These are phyloP conservation scores for Fusarium foetens DNA, from an alignment of 2,329 filamentous ascomycete species.

Conservation along the genomic window DNA sequence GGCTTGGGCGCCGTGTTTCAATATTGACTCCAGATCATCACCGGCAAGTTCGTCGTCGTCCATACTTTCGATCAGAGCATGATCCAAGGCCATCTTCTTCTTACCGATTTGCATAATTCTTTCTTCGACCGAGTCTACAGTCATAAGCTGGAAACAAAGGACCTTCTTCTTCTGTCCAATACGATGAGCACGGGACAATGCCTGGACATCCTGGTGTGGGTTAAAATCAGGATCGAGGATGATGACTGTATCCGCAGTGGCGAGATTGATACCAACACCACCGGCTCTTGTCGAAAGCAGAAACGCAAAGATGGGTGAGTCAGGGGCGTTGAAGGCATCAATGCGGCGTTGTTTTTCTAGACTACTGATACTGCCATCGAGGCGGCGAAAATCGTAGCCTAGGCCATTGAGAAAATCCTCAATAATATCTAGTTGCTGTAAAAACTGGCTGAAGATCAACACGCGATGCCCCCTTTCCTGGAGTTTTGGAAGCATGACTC, in stretches of 20 bases:
- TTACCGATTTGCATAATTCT: conserved; percentile 96
- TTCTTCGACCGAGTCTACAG: conserved; percentile 88
- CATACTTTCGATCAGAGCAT: conserved; percentile 93
- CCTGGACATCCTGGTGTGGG: conserved; percentile 96
- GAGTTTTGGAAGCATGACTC: conserved; percentile 87
- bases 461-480: conserved; percentile 88
- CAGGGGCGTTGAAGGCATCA: conserved; percentile 88
- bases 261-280: conserved; percentile 96
- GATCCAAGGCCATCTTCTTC: conserved; percentile 95
- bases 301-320: conserved; percentile 88
- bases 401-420: conserved; percentile 90
- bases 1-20: conserved; percentile 87
- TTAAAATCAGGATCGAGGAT: conserved; percentile 98
- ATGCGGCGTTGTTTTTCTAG: conserved; percentile 94
- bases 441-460: conserved; percentile 94
- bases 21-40: conserved; percentile 85
- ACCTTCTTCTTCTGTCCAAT: conserved; percentile 98
- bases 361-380: conserved; percentile 85
- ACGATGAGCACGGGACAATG: conserved; percentile 90
- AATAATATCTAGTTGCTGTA: conserved; percentile 86
- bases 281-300: conserved; percentile 93
- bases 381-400: conserved; percentile 76
- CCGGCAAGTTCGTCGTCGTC: conserved; percentile 82
- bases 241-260: conserved; percentile 96
- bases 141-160: conserved; percentile 94